These are phyloP conservation scores for Coemansia sp. DNA, from an alignment of 192 early-diverging fungal species.

Conservation along the genomic window DNA sequence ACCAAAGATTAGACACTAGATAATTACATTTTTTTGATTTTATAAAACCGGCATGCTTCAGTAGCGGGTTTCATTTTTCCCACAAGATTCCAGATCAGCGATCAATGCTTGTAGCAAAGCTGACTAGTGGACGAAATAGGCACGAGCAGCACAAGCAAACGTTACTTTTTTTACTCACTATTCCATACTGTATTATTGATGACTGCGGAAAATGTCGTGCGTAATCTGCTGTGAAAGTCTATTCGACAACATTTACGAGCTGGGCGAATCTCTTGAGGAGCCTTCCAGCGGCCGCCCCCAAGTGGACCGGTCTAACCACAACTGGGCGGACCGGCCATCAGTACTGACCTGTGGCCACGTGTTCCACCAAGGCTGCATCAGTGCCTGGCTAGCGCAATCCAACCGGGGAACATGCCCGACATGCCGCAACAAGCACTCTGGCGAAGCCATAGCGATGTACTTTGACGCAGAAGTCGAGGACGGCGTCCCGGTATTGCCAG, in stretches of 20 bases:
- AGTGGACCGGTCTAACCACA: not conserved
- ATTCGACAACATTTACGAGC: slow-evolving; percentile 13
- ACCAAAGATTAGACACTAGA: not conserved
- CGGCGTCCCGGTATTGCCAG: not conserved
- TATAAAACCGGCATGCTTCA: not conserved
- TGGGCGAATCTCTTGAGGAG: not conserved
- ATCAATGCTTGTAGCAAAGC: not conserved
- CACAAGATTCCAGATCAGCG: not conserved
- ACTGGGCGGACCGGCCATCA: slow-evolving; percentile 28
- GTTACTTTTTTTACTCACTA: not conserved
- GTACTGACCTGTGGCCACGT: slow-evolving; percentile 47
- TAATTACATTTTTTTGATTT: not conserved
- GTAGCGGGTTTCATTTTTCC: not conserved
- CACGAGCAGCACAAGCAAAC: not conserved
- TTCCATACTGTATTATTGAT: not conserved
- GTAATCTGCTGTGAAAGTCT: slow-evolving; percentile 46
- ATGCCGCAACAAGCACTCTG: slow-evolving; percentile 26
- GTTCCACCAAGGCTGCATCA: slow-evolving; percentile 44
- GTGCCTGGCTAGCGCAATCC: slow-evolving; percentile 32
- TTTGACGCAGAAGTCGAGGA: slow-evolving; percentile 13
- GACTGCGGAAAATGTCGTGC: slow-evolving; percentile 35
- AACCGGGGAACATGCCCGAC: slow-evolving; percentile 37
- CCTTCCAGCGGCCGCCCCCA: not conserved
- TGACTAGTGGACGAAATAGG: not conserved
- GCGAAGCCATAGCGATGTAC: slow-evolving; percentile 31